Evolutionary conservation across 2,329 filamentous ascomycete genomes (phyloP).

Genomic region (Alternaria solani): DNA sequence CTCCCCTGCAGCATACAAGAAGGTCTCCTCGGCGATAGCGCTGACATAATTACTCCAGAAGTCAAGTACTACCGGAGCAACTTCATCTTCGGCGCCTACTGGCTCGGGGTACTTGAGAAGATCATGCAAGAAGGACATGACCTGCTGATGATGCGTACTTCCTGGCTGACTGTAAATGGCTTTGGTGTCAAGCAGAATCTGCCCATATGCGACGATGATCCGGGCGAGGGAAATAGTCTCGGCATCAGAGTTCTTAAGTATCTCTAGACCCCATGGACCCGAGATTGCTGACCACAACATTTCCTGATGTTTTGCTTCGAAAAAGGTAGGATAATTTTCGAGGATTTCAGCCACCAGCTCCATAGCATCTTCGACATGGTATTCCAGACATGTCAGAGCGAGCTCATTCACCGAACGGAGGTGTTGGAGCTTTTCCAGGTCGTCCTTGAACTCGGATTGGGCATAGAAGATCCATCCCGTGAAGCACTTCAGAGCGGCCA

Average conservation of each 20-base stretch:
- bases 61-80: slow-evolving; percentile 77
- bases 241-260: slow-evolving; percentile 45
- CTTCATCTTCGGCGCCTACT: slow-evolving; percentile 75
- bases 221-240: slow-evolving; percentile 47
- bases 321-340: slow-evolving; percentile 47
- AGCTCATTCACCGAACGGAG: slow-evolving; percentile 68
- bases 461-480: slow-evolving; percentile 76
- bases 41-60: slow-evolving; percentile 84
- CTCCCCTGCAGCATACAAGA: slow-evolving; percentile 44
- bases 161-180: slow-evolving; percentile 59
- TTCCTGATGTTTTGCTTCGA: slow-evolving; percentile 42
- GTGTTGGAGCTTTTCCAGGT: slow-evolving; percentile 64
- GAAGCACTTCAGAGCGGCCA: slow-evolving; percentile 47
- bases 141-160: slow-evolving; percentile 43
- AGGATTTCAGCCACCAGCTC: slow-evolving; percentile 48
- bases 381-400: slow-evolving; percentile 67
- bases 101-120: slow-evolving; percentile 72
- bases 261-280: slow-evolving; percentile 47
- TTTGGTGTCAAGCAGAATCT: slow-evolving; percentile 44
- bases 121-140: slow-evolving; percentile 63
- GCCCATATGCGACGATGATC: slow-evolving; percentile 49
- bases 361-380: slow-evolving; percentile 59
- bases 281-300: slow-evolving; percentile 47
- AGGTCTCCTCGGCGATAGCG: slow-evolving; percentile 65
- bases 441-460: slow-evolving; percentile 68